Conservation (phyloP, 495 filamentous ascomycete species). For the Parathielavia appendiculata region DNA sequence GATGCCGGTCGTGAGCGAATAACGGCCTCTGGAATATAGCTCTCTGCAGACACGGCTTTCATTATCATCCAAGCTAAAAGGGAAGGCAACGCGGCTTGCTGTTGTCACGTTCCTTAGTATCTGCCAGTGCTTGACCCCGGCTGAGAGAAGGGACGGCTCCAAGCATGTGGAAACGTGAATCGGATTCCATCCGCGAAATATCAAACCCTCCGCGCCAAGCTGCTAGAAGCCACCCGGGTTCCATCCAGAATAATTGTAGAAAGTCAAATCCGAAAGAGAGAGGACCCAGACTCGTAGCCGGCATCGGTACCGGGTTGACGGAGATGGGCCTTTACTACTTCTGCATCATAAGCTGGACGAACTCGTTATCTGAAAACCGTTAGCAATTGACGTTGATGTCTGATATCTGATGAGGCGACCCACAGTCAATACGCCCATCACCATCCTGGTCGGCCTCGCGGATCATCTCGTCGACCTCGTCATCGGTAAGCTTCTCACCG, state of each 20-base stretch:
- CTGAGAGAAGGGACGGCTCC: constrained; percentile 6
- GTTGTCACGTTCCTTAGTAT: not conserved
- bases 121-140: not conserved
- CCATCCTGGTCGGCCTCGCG: constrained; percentile 98
- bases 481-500: constrained; percentile 97
- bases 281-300: constrained; percentile 15
- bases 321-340: constrained; percentile 66
- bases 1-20: too few species aligned
- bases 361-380: constrained; percentile 82
- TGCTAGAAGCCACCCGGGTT: constrained; percentile 15
- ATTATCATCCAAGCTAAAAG: constrained; percentile 11
- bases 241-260: constrained; percentile 26
- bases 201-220: constrained; percentile 16
- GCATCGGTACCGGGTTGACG: constrained; percentile 8
- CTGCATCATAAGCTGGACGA: constrained; percentile 99
- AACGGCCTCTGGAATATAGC: not conserved
- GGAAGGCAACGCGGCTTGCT: not conserved
- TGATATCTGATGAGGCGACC: constrained; percentile 15
- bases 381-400: constrained; percentile 25
- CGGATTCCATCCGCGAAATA: constrained; percentile 17
- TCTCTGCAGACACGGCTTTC: not conserved
- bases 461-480: constrained; percentile 99
- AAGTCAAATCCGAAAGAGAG: constrained; percentile 24
- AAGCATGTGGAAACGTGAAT: constrained; percentile 13
- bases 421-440: constrained; percentile 94